Evolutionary conservation across 2,329 filamentous ascomycete species (phyloP), one percentile per base, ranked within the genome.

Genomic region (Botrytis cinerea): DNA sequence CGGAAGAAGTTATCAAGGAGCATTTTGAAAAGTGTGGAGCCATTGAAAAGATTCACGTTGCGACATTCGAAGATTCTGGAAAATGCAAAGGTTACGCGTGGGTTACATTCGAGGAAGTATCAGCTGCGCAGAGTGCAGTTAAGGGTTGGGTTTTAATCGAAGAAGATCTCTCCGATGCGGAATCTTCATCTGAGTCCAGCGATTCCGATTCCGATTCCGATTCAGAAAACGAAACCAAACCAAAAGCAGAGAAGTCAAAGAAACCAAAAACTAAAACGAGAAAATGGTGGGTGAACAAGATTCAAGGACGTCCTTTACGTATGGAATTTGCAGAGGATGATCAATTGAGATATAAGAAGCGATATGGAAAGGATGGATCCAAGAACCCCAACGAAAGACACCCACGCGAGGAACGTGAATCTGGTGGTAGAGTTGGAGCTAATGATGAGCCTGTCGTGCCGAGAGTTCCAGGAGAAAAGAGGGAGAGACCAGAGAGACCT

Each of bases 71-170:
- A 82, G 97, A 99, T 82, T 92, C 92, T 32, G 96, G 96, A 61
- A 99, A 98, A 84, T 99, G 96, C 86, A 98, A 98, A 84, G 97
- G 96, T 28, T 99, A 92, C 83, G 96, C 92, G 9, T 99, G 96
- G 95, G 90, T 99, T 75, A 93, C 93, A 75, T 99, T 98, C 83
- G 91, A 91, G 80, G 90, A 94, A 69, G 81, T 95, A 18, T 90
- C 93, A 73, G 88, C 92, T 0, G 94, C 94, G 0, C 89, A 91
- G 68, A 88, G 87, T 79, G 93, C 93, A 5, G 94, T 97, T 76
- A 91, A 90, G 81, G 95, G 95, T 0, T 98, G 92, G 79, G 87
- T 94, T 74, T 87, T 94, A 79, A 88, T 88, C 80, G 88, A 91
- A 81, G 86, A 89, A 72, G 83, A 84, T 14, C 83, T 84, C 22